Base-by-base conservation (phyloP, 1,284 basidiomycete species). In the Xerocomus alliaceus region DNA sequence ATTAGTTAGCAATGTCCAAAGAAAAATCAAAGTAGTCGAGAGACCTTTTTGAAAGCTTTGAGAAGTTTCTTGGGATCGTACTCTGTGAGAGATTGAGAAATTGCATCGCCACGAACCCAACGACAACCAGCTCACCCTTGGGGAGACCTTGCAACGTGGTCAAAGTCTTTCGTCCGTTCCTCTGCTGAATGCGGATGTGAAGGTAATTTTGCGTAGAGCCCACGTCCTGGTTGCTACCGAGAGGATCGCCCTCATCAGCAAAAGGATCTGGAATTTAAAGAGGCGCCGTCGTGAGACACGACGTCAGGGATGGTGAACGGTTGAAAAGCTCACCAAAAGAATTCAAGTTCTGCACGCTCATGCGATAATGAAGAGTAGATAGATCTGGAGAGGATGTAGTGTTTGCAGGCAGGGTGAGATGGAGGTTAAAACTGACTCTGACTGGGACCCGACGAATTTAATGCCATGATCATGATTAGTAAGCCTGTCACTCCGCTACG, bases 151-250 rank as follows among this genome's bases (percentile, higher is more conserved):
- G 97, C 69, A 99, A 86, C 61, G 97, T 99, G 46, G 97, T 99
- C 82, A 99, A 83, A 66, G 96, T 98, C 87, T 99, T 99, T 73
- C 97, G 89, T 71, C 97, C 97, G 88, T 99, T 99, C 75, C 97
- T 88, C 82, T 99, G 97, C 81, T 99, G 97, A 75, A 99, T 93
- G 84, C 94, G 94, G 76, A 97, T 93, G 79, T 96, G 94, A 78
- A 96, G 94, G 80, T 95, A 94, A 79, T 94, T 90, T 74, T 87
- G 82, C 76, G 91, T 88, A 68, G 91, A 91, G 71, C 92, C 92
- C 73, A 92, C 89, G 83, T 92, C 88, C 73, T 90, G 83, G 74
- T 81, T 85, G 69, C 83, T 81, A 77, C 82, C 85, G 78, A 93
- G 87, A 76, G 88, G 87, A 82, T 94, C 93, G 74, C 87, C 90